Evolutionary conservation across 106 monocot genomes (phyloP), one percentile per base, ranked within the genome.

Genomic region (Xerophyta viscosa): DNA sequence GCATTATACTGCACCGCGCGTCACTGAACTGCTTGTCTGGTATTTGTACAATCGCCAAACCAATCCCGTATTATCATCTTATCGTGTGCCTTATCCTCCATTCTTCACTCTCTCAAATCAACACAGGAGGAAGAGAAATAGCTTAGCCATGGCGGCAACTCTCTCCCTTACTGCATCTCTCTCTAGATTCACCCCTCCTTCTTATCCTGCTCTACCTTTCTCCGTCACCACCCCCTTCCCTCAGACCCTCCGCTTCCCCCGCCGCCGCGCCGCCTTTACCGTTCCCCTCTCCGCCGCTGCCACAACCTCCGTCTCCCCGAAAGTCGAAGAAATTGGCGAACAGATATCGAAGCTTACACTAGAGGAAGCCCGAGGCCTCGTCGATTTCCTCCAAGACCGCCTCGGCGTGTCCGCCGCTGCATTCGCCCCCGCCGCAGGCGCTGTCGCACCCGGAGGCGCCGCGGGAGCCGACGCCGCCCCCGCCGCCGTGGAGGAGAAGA

Each of bases 401-500:
- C 79, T 84, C 23, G 75, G 79, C 20, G 75, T 84, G 63, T 65
- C 75, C 27, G 74, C 71, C 4, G 78, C 83, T 24, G 54, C 84
- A 36, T 66, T 71, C 59, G 73, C 79, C 27, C 73, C 79, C 11
- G 64, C 78, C 11, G 70, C 60, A 9, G 74, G 62, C 25, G 67
- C 42, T 15, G 52, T 58, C 26, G 76, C 72, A 7, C 61, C 69
- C 2, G 66, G 58, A 2, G 67, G 67, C 8, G 63, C 80, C 9
- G 77, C 49, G 2, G 77, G 60, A 20, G 84, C 22, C 2, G 81
- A 31, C 3, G 83, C 27, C 0, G 72, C 58, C 0, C 61, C 73
- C 12, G 74, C 75, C 5, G 78, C 41, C 14, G 83, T 60, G 13
- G 89, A 72, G 58, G 96, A 98, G 82, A 76, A 86, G 82, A 89